Base-by-base conservation (phyloP, 2,329 filamentous ascomycete species). In the Calonectria naviculata region DNA sequence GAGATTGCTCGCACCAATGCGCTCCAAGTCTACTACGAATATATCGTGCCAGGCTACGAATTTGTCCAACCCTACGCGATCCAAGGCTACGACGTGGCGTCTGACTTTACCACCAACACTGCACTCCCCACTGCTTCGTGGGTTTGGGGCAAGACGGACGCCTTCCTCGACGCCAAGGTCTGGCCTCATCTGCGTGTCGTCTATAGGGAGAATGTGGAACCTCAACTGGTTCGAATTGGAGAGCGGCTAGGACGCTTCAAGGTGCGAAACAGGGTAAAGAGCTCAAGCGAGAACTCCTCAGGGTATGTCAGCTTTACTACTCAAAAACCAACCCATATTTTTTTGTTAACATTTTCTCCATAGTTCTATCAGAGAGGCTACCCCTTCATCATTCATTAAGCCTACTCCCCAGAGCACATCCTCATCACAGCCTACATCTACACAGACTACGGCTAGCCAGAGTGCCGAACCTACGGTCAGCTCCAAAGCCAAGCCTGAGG, bases 151-250 rank as follows among this genome's bases (percentile, higher is more conserved):
- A 91, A 91, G 70, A 89, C 90, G 0, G 90, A 91, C 70, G 84
- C 89, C 15, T 96, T 98, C 79, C 84, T 97, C 38, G 90, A 95
- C 69, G 90, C 90, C 56, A 92, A 91, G 2, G 86, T 98, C 19
- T 97, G 94, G 93, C 96, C 96, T 2, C 92, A 93, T 74, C 73
- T 98, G 13, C 91, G 93, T 29, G 88, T 93, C 17, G 85, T 98
- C 6, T 98, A 98, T 79, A 90, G 92, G 13, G 92, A 98, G 79
- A 98, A 97, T 77, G 95, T 99, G 4, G 95, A 98, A 84, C 97
- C 97, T 17, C 97, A 99, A 83, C 88, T 99, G 17, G 90, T 96
- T 68, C 94, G 95, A 78, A 98, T 99, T 78, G 94, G 94, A 15
- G 93, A 98, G 84, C 92, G 95, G 54, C 89, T 99, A 13, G 95